Evolutionary conservation across 1,284 basidiomycete species (phyloP).

Genomic region (Termitomyces sp.): DNA sequence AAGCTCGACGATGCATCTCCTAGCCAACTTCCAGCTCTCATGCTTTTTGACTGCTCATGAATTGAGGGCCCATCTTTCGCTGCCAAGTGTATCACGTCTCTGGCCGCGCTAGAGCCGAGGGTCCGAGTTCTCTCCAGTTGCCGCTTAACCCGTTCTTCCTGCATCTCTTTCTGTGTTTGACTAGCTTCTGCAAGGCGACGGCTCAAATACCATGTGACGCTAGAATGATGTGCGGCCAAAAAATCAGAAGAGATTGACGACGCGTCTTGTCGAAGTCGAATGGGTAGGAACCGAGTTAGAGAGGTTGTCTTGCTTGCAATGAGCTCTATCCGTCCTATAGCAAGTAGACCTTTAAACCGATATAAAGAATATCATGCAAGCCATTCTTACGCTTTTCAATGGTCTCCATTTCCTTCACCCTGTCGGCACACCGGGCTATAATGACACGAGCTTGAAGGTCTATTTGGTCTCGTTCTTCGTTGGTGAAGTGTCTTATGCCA

Average conservation of each 20-base stretch:
- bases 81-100: slow-evolving; percentile 46
- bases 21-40: slow-evolving; percentile 49
- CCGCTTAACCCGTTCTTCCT: slow-evolving; percentile 81
- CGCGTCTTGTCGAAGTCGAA: slow-evolving; percentile 57
- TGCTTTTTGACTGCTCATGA: slow-evolving; percentile 20
- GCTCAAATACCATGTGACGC: slow-evolving; percentile 83
- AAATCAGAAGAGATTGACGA: slow-evolving; percentile 60
- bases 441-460: slow-evolving; percentile 85
- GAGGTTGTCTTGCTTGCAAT: slow-evolving; percentile 57
- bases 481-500: slow-evolving; percentile 67
- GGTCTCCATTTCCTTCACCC: slow-evolving; percentile 80
- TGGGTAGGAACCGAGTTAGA: slow-evolving; percentile 59
- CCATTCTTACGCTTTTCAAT: slow-evolving; percentile 72
- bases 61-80: slow-evolving; percentile 20
- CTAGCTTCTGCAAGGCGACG: slow-evolving; percentile 74
- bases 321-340: slow-evolving; percentile 60
- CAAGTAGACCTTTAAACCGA: slow-evolving; percentile 12
- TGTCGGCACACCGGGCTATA: slow-evolving; percentile 75
- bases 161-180: slow-evolving; percentile 78
- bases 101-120: slow-evolving; percentile 67
- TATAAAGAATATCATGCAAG: background rate
- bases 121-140: slow-evolving; percentile 76
- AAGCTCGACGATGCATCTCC: slow-evolving; percentile 56
- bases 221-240: slow-evolving; percentile 76
- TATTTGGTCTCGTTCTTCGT: slow-evolving; percentile 87